Evolutionary conservation across 2,329 filamentous ascomycete species (phyloP).

Genomic region (Fusarium sp.): DNA sequence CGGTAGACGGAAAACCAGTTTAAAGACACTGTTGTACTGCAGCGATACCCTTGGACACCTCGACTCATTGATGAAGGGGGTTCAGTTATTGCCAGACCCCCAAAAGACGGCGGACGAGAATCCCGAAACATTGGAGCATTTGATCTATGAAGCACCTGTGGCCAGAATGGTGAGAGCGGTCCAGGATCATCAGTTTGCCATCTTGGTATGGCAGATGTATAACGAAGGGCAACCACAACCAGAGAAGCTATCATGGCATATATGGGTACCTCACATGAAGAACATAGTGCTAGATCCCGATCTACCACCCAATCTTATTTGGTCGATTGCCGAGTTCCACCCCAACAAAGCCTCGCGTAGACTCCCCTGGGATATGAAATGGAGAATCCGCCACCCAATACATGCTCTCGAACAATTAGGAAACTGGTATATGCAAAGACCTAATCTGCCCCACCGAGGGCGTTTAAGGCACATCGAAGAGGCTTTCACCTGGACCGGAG

Average conservation of each 20-base stretch:
- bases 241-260: slow-evolving; percentile 52
- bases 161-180: slow-evolving; percentile 16
- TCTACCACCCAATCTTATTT: slow-evolving; percentile 45
- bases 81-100: slow-evolving; percentile 11
- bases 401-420: slow-evolving; percentile 52
- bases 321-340: slow-evolving; percentile 49
- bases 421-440: slow-evolving; percentile 49
- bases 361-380: slow-evolving; percentile 2
- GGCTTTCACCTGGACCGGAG: slow-evolving; percentile 47
- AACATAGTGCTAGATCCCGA: slow-evolving; percentile 54
- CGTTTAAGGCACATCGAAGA: slow-evolving; percentile 51
- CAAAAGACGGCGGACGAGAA: neutral
- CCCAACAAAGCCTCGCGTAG: slow-evolving; percentile 6
- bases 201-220: slow-evolving; percentile 30
- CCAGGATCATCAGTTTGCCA: slow-evolving; percentile 9
- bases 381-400: slow-evolving; percentile 28
- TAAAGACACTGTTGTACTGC: slow-evolving; percentile 5
- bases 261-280: slow-evolving; percentile 52
- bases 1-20: slow-evolving; percentile 15
- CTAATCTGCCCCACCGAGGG: slow-evolving; percentile 51
- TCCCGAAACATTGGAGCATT: too few species aligned
- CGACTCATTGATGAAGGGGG: slow-evolving; percentile 14
- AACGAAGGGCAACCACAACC: slow-evolving; percentile 6
- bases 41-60: slow-evolving; percentile 31
- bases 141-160: neutral